Conservation (phyloP, 1,284 basidiomycete species). For the Heliocybe sulcata region DNA sequence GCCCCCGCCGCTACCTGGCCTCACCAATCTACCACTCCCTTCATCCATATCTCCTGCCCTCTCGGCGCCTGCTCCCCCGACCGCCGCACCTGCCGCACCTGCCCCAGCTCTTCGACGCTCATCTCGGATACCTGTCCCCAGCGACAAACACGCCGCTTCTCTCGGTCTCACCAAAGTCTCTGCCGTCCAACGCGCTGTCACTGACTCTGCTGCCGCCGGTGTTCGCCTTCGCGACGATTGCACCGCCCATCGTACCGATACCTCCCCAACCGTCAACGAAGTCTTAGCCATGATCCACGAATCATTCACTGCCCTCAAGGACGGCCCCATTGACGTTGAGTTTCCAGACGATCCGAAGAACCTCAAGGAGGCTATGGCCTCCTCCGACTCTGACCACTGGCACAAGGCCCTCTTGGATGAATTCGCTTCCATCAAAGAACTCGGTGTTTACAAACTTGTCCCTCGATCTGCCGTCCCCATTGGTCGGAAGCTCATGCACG, state of each 20-base stretch:
- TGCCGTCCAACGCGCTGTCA: slow-evolving; percentile 4
- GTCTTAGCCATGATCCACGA: slow-evolving; percentile 12
- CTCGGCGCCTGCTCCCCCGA: background rate
- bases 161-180: slow-evolving; percentile 1
- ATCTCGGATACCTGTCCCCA: background rate
- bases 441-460: slow-evolving; percentile 23
- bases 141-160: slow-evolving; percentile 4
- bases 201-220: slow-evolving; percentile 1
- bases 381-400: slow-evolving; percentile 12
- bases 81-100: background rate
- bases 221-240: background rate
- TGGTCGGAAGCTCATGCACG: slow-evolving; percentile 16
- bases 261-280: slow-evolving; percentile 17
- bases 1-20: too few species aligned
- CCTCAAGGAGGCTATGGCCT: slow-evolving; percentile 10
- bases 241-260: slow-evolving; percentile 11
- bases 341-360: slow-evolving; percentile 7
- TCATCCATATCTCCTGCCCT: background rate
- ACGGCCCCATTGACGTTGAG: background rate
- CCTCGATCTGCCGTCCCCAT: slow-evolving; percentile 15
- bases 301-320: background rate
- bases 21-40: too few species aligned
- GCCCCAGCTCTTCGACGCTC: background rate
- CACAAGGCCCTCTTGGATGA: slow-evolving; percentile 5
- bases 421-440: slow-evolving; percentile 7